These are phyloP conservation scores for Escallonia rubra DNA, from an alignment of 129 eudicot species.

Conservation along the genomic window DNA sequence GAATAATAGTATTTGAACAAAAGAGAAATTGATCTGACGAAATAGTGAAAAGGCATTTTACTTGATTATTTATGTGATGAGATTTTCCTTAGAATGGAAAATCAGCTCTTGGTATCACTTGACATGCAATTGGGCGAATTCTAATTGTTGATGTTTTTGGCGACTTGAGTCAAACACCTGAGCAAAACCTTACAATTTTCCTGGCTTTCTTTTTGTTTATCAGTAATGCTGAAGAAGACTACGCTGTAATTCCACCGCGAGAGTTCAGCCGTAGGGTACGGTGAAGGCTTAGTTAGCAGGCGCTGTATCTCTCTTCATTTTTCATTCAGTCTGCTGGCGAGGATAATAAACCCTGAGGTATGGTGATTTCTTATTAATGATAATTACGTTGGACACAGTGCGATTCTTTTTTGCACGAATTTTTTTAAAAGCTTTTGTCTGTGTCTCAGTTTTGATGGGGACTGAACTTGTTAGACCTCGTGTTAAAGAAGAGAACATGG, in stretches of 20 bases:
- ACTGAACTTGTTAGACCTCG: conserved; percentile 64
- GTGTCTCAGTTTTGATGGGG: conserved; percentile 44
- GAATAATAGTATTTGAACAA: too few relatives aligned
- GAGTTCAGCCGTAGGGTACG: neutral
- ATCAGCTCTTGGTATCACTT: too few relatives aligned
- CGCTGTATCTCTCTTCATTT: neutral
- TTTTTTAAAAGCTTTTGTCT: neutral
- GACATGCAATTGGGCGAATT: too few relatives aligned
- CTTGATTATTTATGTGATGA: too few relatives aligned
- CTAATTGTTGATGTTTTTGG: conserved; percentile 18
- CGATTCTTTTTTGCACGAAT: neutral
- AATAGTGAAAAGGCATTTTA: too few relatives aligned
- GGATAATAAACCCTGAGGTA: neutral
- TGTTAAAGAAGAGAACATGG: conserved; percentile 78
- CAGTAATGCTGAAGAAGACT: conserved; percentile 51
- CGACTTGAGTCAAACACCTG: conserved; percentile 12
- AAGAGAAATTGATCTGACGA: too few relatives aligned
- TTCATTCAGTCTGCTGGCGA: neutral
- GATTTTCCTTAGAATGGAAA: too few relatives aligned
- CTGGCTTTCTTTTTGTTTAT: too few relatives aligned
- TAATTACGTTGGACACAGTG: neutral
- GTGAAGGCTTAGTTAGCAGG: neutral
- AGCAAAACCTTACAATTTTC: too few relatives aligned
- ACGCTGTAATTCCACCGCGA: conserved; percentile 25
- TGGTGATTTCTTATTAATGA: neutral